Evolutionary conservation across 352 stramenopile genomes (phyloP).

Genomic region (Phytophthora quininea): DNA sequence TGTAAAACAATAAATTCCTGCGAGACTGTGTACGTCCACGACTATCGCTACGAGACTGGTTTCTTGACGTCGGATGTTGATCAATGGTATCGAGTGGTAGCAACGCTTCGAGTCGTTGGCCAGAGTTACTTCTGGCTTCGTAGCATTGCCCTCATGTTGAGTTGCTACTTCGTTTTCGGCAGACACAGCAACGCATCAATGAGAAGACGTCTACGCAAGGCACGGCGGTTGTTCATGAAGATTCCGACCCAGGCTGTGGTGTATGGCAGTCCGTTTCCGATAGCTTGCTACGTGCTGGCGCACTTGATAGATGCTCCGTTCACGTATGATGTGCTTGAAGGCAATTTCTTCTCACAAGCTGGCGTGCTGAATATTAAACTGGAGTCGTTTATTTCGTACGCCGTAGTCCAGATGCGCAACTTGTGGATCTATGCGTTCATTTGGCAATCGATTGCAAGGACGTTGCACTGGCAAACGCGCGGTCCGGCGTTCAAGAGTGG

Average conservation of each 20-base stretch:
- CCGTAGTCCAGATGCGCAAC: conserved; percentile 50
- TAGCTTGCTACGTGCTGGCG: conserved; percentile 45
- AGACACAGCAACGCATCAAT: neutral
- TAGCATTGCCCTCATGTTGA: conserved; percentile 25
- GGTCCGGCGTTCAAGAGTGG: conserved; percentile 7
- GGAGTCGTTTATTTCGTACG: conserved; percentile 30
- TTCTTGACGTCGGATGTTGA: conserved; percentile 26
- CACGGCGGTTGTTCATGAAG: conserved; percentile 37
- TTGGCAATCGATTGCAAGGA: conserved; percentile 24
- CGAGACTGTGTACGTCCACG: conserved; percentile 43
- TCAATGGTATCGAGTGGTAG: conserved; percentile 37
- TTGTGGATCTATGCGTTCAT: conserved; percentile 45
- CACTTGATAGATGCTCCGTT: conserved; percentile 51
- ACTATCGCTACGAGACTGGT: conserved; percentile 47
- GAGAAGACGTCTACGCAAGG: neutral
- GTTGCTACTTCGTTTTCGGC: conserved; percentile 24
- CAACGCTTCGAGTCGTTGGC: conserved; percentile 28
- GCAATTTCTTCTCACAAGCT: conserved; percentile 32
- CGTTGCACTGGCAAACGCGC: neutral
- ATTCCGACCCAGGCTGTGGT: conserved; percentile 58
- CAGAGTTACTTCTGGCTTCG: conserved; percentile 51
- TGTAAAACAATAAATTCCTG: conserved; percentile 20
- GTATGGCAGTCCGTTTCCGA: conserved; percentile 50
- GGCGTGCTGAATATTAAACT: conserved; percentile 32
- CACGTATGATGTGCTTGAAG: conserved; percentile 40